A percentile compares a stretch with the other conserved stretches of the same genome.
phyloP scores from a whole-genome alignment of 768 basidiomycete species.

The Suillus plorans region DNA sequence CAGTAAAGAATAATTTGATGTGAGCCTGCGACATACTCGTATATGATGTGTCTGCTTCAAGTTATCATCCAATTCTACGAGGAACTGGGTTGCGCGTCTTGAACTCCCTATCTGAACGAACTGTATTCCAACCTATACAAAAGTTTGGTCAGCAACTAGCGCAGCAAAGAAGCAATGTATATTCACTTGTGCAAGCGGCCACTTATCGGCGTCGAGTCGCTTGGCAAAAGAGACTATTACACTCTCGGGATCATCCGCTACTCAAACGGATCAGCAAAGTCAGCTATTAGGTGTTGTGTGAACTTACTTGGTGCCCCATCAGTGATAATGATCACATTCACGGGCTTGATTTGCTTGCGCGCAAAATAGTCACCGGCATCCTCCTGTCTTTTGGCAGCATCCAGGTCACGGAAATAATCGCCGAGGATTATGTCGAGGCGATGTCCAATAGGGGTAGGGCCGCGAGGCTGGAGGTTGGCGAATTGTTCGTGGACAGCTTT shows the following conservation, averaged over 20 bases:
- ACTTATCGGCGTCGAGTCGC: constrained; percentile 50
- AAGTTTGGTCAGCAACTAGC: constrained; percentile 1
- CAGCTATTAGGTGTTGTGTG: not conserved
- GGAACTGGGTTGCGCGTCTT: constrained; percentile 39
- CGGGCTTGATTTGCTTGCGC: constrained; percentile 44
- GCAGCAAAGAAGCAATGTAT: not conserved
- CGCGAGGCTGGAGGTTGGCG: constrained; percentile 39
- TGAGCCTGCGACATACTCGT: constrained; percentile 35
- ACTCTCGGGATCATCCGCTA: constrained; percentile 52
- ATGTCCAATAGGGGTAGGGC: constrained; percentile 46
- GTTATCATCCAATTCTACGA: constrained; percentile 58
- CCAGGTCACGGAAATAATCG: constrained; percentile 36
- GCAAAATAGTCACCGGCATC: constrained; percentile 21
- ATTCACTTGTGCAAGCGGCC: constrained; percentile 52
- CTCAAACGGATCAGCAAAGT: not conserved
- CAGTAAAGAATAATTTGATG: not conserved
- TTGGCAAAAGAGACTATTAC: constrained; percentile 48
- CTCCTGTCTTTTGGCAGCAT: constrained; percentile 28
- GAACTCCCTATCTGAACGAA: constrained; percentile 70
- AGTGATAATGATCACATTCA: constrained; percentile 62
- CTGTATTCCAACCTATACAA: constrained; percentile 58
- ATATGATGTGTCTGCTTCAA: constrained; percentile 41
- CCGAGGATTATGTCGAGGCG: constrained; percentile 39
- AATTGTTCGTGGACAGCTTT: constrained; percentile 43
- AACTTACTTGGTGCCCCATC: constrained; percentile 60